Base-by-base conservation (phyloP, 2,329 filamentous ascomycete species). In the Phialophora chinensis region DNA sequence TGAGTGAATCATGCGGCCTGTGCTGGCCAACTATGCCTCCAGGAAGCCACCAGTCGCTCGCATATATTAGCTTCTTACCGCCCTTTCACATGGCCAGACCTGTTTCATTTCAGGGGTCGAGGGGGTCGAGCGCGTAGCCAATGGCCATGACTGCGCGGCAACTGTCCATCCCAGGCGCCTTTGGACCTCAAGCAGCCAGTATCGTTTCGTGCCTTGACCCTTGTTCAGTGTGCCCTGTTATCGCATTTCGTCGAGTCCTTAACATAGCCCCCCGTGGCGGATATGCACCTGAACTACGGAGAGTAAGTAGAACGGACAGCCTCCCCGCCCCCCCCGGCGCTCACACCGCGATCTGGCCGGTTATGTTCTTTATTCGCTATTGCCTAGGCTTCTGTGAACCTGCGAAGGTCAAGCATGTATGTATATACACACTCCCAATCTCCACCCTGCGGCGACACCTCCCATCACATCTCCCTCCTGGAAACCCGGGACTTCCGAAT, bases 21-120 rank as follows among this genome's bases (percentile, higher is more conserved):
- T 42, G 35, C 12, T 5, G 2, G 35, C 35, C 35, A 17, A 14
- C 35, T 14, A 12, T 14, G 35, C 35, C 35, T 38, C 11, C 35
- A 12, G 33, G 11, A 35, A 35, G 33, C 33, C 33, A 14, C 33
- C 12, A 35, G 33, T 14, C 33, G 11, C 11, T 38, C 33, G 33
- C 33, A 11, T 38, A 38, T 4, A 4, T 14, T 38, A 38, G 33
- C 33, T 38, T 29, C 23, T 54, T 54, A 31, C 25, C 50, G 50
- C 50, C 25, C 12, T 17, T 25, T 17, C 10, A 4, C 14, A 10
- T n/a, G 31, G 55, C n/a, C 35, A 20, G 55, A 58, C 31, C 29
- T 20, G 55, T 58, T 58, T 58, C 55, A 33, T 58, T 58, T 58
- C 55, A 58, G 55, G 55, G 31, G 31, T 29, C 14, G 23, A 12